Evolutionary conservation across 202 grass and related monocot species (phyloP).

Genomic region (Alloteropsis angusta): DNA sequence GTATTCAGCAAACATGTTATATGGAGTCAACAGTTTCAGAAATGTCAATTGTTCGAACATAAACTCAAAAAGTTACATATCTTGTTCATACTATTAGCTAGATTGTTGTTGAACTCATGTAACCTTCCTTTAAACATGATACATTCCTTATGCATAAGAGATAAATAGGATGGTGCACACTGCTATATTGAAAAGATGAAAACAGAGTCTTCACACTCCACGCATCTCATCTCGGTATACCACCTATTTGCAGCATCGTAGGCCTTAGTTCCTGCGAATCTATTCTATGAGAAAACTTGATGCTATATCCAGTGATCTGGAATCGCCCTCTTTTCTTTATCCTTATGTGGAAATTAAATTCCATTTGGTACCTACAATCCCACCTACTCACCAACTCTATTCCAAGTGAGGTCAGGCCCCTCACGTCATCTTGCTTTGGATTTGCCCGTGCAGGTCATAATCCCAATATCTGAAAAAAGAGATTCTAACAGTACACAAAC

Average conservation of each 20-base stretch:
- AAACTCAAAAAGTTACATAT: not conserved
- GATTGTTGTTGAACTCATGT: not conserved
- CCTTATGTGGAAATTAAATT: not conserved
- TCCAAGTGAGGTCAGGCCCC: not conserved
- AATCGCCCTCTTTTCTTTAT: not conserved
- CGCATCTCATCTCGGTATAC: constrained; percentile 21
- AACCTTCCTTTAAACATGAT: not conserved
- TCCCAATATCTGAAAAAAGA: too few species aligned
- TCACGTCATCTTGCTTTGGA: constrained; percentile 50
- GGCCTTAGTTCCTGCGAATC: not conserved
- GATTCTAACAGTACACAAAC: constrained; percentile 77
- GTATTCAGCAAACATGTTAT: too few species aligned
- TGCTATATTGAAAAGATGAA: not conserved
- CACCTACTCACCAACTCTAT: not conserved
- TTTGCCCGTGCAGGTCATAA: constrained; percentile 91
- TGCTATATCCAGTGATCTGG: not conserved
- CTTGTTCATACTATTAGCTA: not conserved
- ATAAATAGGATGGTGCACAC: constrained; percentile 5
- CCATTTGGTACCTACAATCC: not conserved
- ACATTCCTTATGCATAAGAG: not conserved
- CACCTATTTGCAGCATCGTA: not conserved
- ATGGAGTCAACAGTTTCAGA: not conserved
- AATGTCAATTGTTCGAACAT: not conserved
- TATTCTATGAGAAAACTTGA: not conserved
- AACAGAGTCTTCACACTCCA: not conserved